phyloP scores from a whole-genome alignment of 2,329 filamentous ascomycete species.

The Pseudopithomyces chartarum region DNA sequence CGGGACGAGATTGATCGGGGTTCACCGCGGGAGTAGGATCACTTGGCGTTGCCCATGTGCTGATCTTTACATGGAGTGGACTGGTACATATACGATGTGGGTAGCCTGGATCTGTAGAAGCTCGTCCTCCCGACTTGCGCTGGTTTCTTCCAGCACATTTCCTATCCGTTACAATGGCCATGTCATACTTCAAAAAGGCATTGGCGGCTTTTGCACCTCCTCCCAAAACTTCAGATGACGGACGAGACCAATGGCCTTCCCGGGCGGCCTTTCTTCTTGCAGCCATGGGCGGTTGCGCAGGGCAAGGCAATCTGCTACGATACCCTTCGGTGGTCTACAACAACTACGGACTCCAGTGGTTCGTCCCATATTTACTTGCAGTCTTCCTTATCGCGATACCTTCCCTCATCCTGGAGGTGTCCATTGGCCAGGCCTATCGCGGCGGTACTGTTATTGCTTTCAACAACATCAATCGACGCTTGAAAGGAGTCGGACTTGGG shows the following conservation, averaged over 20 bases:
- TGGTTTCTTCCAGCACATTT: not conserved
- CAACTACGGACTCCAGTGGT: conserved; percentile 23
- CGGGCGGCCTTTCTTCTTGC: conserved; percentile 19
- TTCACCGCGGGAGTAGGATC: not conserved
- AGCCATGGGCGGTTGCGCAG: conserved; percentile 19
- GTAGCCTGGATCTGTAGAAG: no score
- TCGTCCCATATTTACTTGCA: conserved; percentile 19
- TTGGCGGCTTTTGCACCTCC: conserved; percentile 4
- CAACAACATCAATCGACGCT: conserved; percentile 21
- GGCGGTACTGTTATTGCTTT: conserved; percentile 24
- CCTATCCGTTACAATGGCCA: not conserved
- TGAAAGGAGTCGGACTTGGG: conserved; percentile 20
- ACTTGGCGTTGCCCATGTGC: not conserved
- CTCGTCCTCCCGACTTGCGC: not conserved
- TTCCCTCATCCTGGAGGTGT: conserved; percentile 20
- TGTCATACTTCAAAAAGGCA: conserved; percentile 2
- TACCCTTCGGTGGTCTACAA: conserved; percentile 24
- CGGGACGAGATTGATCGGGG: not conserved
- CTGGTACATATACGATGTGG: no score
- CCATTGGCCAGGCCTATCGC: conserved; percentile 23
- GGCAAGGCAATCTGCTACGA: conserved; percentile 21
- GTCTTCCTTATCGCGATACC: conserved; percentile 22
- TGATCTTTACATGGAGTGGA: not conserved
- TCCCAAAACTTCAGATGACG: conserved; percentile 17
- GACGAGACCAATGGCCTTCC: conserved; percentile 23